A percentile compares a stretch with the other conserved stretches of the same genome.
Evolutionary conservation across 2,329 filamentous ascomycete genomes (phyloP).

Genomic region (Fusarium liriodendri): DNA sequence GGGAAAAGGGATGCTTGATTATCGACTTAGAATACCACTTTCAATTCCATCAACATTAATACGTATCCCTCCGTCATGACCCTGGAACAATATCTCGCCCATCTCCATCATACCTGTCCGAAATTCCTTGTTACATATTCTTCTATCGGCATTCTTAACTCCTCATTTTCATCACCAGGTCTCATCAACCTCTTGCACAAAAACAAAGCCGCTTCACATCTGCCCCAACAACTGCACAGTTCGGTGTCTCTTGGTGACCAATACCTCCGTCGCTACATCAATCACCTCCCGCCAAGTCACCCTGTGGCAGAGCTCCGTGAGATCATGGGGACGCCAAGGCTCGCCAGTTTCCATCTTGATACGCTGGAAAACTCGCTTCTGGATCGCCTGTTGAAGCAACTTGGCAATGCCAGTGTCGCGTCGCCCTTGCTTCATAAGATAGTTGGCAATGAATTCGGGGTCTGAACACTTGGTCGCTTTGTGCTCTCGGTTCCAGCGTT

Average conservation of each 20-base stretch:
- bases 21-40: conserved; percentile 30
- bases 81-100: not conserved
- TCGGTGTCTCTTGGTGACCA: conserved; percentile 41
- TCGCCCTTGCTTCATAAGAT: conserved; percentile 51
- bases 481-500: conserved; percentile 54
- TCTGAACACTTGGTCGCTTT: conserved; percentile 49
- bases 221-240: conserved; percentile 37
- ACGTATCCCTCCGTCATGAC: not conserved
- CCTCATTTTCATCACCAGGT: not conserved
- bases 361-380: conserved; percentile 36
- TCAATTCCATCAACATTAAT: conserved; percentile 10
- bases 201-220: not conserved
- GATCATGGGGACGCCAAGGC: conserved; percentile 35
- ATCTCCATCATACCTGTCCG: not conserved
- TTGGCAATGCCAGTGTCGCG: conserved; percentile 50
- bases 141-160: not conserved
- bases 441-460: conserved; percentile 45
- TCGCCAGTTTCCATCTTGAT: not conserved
- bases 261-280: conserved; percentile 45
- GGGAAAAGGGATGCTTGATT: conserved; percentile 23
- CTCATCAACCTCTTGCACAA: not conserved
- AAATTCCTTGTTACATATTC: not conserved
- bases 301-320: conserved; percentile 50
- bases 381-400: conserved; percentile 48
- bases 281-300: conserved; percentile 50